Base-by-base conservation (phyloP, 805 yeast genomes). In the Yarrowia hollandica region DNA sequence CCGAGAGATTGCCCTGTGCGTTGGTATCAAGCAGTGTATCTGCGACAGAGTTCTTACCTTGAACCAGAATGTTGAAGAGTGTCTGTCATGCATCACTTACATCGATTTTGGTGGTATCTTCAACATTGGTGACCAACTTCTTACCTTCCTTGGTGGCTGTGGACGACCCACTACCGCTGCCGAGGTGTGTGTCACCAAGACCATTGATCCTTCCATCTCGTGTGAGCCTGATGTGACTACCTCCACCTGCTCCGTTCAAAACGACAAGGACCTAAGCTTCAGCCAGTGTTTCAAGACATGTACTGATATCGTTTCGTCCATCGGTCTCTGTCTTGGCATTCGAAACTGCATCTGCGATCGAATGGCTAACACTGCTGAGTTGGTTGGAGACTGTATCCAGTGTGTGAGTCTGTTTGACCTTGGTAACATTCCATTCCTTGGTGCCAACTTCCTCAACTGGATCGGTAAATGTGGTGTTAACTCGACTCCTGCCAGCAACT, bases 381-480 rank as follows among this genome's bases (percentile, higher is more conserved):
- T 10, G 9, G 57, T 50, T 2, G 57, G 42, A 2, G 34, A 34
- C 6, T 50, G 57, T 11, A 25, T 50, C 30, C 41, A 50, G 42
- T 50, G 57, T 50, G 16, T 50, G 12, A 15, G 25, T 9, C 8
- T 35, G 34, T 34, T 50, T 26, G 34, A 35, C 16, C 57, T 50
- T 14, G 42, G 57, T 12, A 16, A 19, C 19, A 16, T 50, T 14
- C 41, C 57, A 9, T 23, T 34, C 23, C 14, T 35, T 16, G 41
- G 23, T 5, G 57, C 41, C 33, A 34, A 50, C 42, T 50, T 50
- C 42, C 25, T 50, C 6, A 35, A 50, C 42, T 50, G 41, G 42
- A 12, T 50, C 7, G 42, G 41, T 1, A 5, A 6, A 3, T 50
- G 57, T 35, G 38, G 38, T 2, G 30, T 46, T n/a, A 10, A 31